phyloP scores from a whole-genome alignment of 2,329 filamentous ascomycete species.

The Aspergillus fructus region DNA sequence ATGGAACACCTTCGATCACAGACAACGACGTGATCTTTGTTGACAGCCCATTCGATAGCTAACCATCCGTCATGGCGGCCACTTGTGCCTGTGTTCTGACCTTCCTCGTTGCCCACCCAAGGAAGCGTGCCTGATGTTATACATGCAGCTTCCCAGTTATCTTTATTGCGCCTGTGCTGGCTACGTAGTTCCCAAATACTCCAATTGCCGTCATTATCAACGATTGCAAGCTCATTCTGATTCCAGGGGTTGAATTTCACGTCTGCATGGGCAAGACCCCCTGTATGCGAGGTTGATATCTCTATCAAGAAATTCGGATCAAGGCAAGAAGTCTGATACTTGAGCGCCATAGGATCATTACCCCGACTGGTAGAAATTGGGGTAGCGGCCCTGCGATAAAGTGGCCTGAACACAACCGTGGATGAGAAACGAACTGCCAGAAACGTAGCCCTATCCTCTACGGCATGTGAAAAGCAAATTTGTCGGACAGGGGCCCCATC shows the following conservation, averaged over 20 bases:
- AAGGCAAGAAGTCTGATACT: slow-evolving; percentile 39
- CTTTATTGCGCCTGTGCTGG: slow-evolving; percentile 27
- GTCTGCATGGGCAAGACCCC: slow-evolving; percentile 51
- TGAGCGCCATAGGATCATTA: slow-evolving; percentile 12
- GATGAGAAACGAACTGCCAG: slow-evolving; percentile 52
- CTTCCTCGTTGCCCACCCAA: slow-evolving; percentile 16
- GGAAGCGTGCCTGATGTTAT: slow-evolving; percentile 33
- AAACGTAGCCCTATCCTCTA: slow-evolving; percentile 43
- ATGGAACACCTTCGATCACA: slow-evolving; percentile 49
- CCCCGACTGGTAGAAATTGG: slow-evolving; percentile 20
- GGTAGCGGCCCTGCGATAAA: slow-evolving; percentile 32
- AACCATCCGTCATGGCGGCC: slow-evolving; percentile 46
- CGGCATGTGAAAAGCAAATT: slow-evolving; percentile 50
- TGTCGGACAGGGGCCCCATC: slow-evolving; percentile 54
- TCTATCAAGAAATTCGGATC: slow-evolving; percentile 49
- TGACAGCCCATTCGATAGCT: slow-evolving; percentile 40
- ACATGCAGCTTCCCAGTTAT: slow-evolving; percentile 28
- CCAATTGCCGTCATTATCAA: slow-evolving; percentile 57
- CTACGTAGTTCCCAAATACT: slow-evolving; percentile 48
- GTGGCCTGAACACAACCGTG: slow-evolving; percentile 50
- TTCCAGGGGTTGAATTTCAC: slow-evolving; percentile 62
- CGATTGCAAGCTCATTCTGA: slow-evolving; percentile 55
- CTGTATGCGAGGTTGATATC: slow-evolving; percentile 44
- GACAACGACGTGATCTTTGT: slow-evolving; percentile 47
- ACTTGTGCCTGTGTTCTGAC: slow-evolving; percentile 12